phyloP scores from a whole-genome alignment of 2,329 filamentous ascomycete genomes.

The Fusarium keratoplasticum region DNA sequence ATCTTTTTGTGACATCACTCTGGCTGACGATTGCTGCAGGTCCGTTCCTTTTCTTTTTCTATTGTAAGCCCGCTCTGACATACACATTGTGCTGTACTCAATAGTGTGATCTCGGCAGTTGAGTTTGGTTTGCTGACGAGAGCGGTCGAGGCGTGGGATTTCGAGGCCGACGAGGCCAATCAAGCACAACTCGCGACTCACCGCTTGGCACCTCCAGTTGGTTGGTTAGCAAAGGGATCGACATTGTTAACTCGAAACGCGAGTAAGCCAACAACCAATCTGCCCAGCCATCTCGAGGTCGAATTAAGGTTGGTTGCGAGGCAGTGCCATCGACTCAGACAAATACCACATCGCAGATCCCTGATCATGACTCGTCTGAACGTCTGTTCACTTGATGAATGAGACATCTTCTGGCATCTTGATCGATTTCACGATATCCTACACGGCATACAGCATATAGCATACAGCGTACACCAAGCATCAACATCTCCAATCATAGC shows the following conservation, averaged over 20 bases:
- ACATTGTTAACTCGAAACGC: not conserved
- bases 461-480: not conserved
- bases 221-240: not conserved
- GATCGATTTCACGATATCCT: not conserved
- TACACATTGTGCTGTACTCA: not conserved
- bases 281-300: not conserved
- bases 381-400: not conserved
- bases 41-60: not conserved
- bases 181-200: not conserved
- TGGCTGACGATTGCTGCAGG: not conserved
- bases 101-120: not conserved
- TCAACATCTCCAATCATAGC: not conserved
- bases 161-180: not conserved
- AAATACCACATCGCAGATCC: not conserved
- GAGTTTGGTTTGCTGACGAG: not conserved
- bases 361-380: not conserved
- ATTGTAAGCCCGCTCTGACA: not conserved
- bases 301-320: not conserved
- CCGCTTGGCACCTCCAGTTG: not conserved
- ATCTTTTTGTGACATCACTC: not conserved
- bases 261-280: not conserved
- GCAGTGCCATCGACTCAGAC: not conserved
- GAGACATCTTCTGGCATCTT: not conserved
- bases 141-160: not conserved
- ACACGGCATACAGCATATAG: not conserved